Base-by-base conservation (phyloP, 2,329 filamentous ascomycete species). In the Nannizziopsis barbatae region DNA sequence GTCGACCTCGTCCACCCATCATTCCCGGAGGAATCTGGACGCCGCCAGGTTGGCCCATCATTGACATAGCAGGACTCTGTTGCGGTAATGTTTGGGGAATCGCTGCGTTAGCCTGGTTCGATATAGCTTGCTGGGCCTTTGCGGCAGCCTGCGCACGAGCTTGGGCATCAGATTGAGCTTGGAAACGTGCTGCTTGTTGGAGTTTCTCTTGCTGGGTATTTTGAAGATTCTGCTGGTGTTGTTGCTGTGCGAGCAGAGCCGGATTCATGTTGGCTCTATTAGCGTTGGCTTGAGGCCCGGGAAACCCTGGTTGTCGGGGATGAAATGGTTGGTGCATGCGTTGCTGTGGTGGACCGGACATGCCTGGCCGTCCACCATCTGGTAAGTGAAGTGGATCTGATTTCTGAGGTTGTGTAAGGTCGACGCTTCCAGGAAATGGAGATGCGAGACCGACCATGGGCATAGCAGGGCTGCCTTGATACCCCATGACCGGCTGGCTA, bases 351-450 rank as follows among this genome's bases (percentile, higher is more conserved):
- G 47, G 33, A 5, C 77, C 79, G 8, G 79, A 79, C 2, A 82
- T 79, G n/a, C 81, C 78, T 37, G 75, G 66, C 53, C 79, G 75
- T 7, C 79, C 79, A 42, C 74, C 74, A 60, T 80, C 75, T 56
- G 79, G 75, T 12, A 74, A 73, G 45, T 77, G 75, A 54, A 80
- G 62, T n/a, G 76, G 77, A 53, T 79, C 77, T 36, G 73, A 74
- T 62, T 81, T 79, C 55, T 80, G 77, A 22, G 73, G 75, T 49
- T 77, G 69, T 35, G 80, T 72, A 38, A 77, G 74, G 48, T 75
- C 73, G 53, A 80, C 62, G 49, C 66, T 71, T 22, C 65, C 67
- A 30, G 71, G 62, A 51, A 70, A 71, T 53, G 53, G 60, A 17
- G 56, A 59, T 39, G 64, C 65, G 32, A 66, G 52, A 5, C 53